These are phyloP conservation scores for Coemansia sp. DNA, from an alignment of 192 early-diverging fungal species.

Conservation along the genomic window DNA sequence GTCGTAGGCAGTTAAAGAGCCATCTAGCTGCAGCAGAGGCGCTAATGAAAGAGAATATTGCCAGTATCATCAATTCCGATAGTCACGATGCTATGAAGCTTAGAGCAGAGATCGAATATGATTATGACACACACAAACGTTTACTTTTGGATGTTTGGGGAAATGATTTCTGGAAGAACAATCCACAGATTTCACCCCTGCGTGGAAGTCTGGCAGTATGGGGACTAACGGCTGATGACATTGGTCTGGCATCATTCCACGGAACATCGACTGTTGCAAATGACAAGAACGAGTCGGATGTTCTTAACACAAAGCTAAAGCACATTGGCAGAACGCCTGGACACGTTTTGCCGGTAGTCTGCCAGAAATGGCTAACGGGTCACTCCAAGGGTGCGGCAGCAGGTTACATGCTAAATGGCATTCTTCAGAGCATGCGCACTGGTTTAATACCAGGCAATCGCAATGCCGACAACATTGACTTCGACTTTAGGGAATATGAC, in stretches of 20 bases:
- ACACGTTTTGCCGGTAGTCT: conserved; percentile 74
- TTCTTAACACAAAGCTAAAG: conserved; percentile 79
- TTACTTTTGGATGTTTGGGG: conserved; percentile 78
- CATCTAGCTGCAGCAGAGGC: conserved; percentile 11
- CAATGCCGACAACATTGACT: conserved; percentile 58
- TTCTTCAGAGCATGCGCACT: conserved; percentile 72
- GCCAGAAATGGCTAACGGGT: conserved; percentile 95
- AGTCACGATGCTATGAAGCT: background rate
- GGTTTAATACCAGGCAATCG: conserved; percentile 92
- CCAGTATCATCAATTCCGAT: background rate
- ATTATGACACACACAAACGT: conserved; percentile 64
- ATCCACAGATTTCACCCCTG: conserved; percentile 78
- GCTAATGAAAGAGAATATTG: conserved; percentile 6
- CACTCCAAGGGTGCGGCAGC: conserved; percentile 64
- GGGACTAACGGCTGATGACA: conserved; percentile 89
- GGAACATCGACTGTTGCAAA: conserved; percentile 95
- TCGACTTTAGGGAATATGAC: conserved; percentile 69
- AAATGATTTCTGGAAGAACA: conserved; percentile 78
- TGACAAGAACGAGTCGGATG: conserved; percentile 94
- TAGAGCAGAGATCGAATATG: conserved; percentile 12
- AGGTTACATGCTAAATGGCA: conserved; percentile 71
- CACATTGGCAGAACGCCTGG: conserved; percentile 87
- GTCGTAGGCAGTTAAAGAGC: conserved; percentile 70
- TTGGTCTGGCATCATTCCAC: conserved; percentile 93
- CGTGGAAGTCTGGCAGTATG: conserved; percentile 84